A percentile compares a stretch with the other conserved stretches of the same genome.
phyloP scores from a whole-genome alignment of 345 rosid genomes.

The Mallotus nudiflorus region DNA sequence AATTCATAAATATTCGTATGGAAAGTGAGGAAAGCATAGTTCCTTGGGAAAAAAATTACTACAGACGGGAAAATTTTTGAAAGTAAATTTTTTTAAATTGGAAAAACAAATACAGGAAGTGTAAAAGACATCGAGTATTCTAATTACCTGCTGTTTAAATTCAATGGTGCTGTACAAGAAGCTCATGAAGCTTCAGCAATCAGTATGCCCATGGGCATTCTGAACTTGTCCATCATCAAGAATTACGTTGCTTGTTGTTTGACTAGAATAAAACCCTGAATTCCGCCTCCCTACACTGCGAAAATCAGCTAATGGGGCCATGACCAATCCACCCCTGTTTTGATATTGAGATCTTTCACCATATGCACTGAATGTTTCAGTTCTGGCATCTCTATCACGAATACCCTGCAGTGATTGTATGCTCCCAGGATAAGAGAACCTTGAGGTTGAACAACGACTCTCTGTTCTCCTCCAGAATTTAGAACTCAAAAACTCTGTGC shows the following conservation, averaged over 20 bases:
- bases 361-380: constrained; percentile 27
- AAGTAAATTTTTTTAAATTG: too few species aligned
- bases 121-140: background rate
- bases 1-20: constrained; percentile 7
- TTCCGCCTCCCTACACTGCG: too few species aligned
- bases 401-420: constrained; percentile 26
- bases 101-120: background rate
- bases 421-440: constrained; percentile 39
- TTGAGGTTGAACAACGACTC: constrained; percentile 40
- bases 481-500: constrained; percentile 76
- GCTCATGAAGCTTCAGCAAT: constrained; percentile 32
- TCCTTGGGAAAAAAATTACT: background rate
- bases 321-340: constrained; percentile 23
- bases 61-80: background rate
- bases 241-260: constrained; percentile 30
- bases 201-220: constrained; percentile 15
- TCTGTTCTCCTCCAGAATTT: constrained; percentile 87
- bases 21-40: background rate
- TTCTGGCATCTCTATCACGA: constrained; percentile 24
- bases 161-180: constrained; percentile 28
- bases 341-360: constrained; percentile 35
- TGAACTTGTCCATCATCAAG: constrained; percentile 30
- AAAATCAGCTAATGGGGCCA: constrained; percentile 16
- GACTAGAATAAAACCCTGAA: constrained; percentile 34
- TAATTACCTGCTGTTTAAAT: constrained; percentile 43